Conservation (phyloP, 345 rosid species). For the Sonneratia caseolaris region DNA sequence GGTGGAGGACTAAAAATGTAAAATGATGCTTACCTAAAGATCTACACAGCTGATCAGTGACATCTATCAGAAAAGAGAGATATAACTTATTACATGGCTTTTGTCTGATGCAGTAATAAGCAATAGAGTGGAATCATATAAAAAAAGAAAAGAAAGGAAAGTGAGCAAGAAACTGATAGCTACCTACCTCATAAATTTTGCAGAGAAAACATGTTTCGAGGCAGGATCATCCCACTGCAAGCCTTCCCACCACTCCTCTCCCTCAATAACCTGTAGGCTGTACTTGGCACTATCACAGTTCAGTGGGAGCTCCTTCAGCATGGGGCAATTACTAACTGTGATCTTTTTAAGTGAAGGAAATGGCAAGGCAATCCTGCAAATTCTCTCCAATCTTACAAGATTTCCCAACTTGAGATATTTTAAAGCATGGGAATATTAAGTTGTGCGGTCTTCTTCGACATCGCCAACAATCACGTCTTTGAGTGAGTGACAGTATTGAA, state of each 20-base stretch:
- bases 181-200: not conserved
- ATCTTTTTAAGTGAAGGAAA: not conserved
- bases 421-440: not conserved
- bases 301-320: not conserved
- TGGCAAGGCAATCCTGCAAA: not conserved
- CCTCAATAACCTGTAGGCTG: not conserved
- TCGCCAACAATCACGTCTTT: not conserved
- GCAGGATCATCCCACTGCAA: not conserved
- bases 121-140: too few species aligned
- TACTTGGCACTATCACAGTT: not conserved
- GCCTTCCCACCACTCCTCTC: not conserved
- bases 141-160: too few species aligned
- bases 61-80: too few species aligned
- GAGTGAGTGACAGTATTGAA: not conserved
- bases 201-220: not conserved
- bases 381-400: not conserved
- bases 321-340: not conserved
- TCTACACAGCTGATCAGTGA: too few species aligned
- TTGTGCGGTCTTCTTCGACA: not conserved
- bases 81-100: too few species aligned
- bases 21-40: too few species aligned
- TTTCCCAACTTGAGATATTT: not conserved
- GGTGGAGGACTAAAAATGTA: too few species aligned
- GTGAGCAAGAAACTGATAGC: too few species aligned
- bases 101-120: too few species aligned